Evolutionary conservation across 108 stramenopile species (phyloP).

Genomic region (Nitzschia sp.): DNA sequence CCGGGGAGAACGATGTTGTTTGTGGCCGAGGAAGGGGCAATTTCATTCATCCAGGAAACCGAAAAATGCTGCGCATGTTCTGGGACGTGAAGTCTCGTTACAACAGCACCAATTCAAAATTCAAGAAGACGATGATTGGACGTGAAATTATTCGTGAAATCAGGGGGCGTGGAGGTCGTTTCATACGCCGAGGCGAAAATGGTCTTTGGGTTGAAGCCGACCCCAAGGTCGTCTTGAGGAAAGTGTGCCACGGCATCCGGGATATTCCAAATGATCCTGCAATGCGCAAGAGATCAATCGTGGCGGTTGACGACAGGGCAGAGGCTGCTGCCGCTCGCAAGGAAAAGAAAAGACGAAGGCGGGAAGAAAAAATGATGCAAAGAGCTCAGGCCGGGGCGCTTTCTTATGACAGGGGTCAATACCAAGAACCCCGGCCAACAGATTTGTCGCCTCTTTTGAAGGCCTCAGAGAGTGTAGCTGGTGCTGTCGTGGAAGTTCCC

Average conservation of each 20-base stretch:
- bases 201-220: conserved; percentile 21
- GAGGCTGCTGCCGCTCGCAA: neutral
- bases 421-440: neutral
- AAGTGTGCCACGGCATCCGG: conserved; percentile 18
- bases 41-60: conserved; percentile 21
- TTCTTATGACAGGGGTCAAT: neutral
- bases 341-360: neutral
- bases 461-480: neutral
- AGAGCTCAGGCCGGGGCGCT: neutral
- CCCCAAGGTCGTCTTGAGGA: conserved; percentile 13
- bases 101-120: conserved; percentile 3
- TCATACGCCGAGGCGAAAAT: conserved; percentile 5
- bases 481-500: neutral
- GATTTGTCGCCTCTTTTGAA: neutral
- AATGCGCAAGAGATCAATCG: conserved; percentile 14
- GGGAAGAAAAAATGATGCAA: neutral
- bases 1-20: conserved; percentile 14
- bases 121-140: conserved; percentile 16
- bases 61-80: conserved; percentile 19
- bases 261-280: conserved; percentile 15
- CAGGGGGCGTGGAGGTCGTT: conserved; percentile 9
- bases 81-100: conserved; percentile 12
- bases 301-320: conserved; percentile 5
- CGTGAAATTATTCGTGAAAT: conserved; percentile 7
- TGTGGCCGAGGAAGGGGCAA: conserved; percentile 23